A percentile compares a stretch with the other conserved stretches of the same genome.
These are phyloP conservation scores for Metarhizium brunneum DNA, from an alignment of 2,329 filamentous ascomycete genomes.

Conservation along the genomic window DNA sequence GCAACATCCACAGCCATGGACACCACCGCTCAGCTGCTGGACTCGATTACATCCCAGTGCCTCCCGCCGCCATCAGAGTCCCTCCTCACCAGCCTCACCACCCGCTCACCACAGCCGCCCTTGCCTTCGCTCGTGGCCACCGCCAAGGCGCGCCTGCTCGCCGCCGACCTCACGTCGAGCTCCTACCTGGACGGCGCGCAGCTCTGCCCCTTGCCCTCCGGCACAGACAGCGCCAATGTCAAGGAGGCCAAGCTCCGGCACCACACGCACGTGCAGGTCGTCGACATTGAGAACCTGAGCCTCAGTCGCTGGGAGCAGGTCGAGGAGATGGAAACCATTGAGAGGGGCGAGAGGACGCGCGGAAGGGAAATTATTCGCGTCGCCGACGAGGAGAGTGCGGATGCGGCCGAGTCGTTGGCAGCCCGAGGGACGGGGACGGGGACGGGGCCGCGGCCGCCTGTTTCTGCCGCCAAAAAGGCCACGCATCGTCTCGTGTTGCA, in stretches of 20 bases:
- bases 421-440: conserved; percentile 16
- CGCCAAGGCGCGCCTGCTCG: conserved; percentile 69
- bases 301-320: conserved; percentile 79
- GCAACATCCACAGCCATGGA: not conserved
- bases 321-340: conserved; percentile 66
- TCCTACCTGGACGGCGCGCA: conserved; percentile 35
- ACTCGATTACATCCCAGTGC: conserved; percentile 41
- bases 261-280: conserved; percentile 68
- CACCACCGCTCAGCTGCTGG: conserved; percentile 18
- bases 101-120: conserved; percentile 48
- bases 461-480: conserved; percentile 30
- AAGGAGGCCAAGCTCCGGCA: conserved; percentile 47
- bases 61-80: conserved; percentile 40
- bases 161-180: conserved; percentile 58
- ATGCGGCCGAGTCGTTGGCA: conserved; percentile 37
- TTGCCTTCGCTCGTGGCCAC: conserved; percentile 68
- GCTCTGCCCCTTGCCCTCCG: conserved; percentile 38
- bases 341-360: conserved; percentile 62
- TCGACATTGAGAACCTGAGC: conserved; percentile 78
- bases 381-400: conserved; percentile 19
- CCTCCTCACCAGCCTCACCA: conserved; percentile 57
- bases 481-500: conserved; percentile 78
- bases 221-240: conserved; percentile 40
- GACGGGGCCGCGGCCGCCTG: not conserved
- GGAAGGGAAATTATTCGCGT: conserved; percentile 79